Evolutionary conservation across 208 protist genomes (phyloP), one percentile per base, ranked within the genome.

Genomic region (Trypanosoma rangeli): DNA sequence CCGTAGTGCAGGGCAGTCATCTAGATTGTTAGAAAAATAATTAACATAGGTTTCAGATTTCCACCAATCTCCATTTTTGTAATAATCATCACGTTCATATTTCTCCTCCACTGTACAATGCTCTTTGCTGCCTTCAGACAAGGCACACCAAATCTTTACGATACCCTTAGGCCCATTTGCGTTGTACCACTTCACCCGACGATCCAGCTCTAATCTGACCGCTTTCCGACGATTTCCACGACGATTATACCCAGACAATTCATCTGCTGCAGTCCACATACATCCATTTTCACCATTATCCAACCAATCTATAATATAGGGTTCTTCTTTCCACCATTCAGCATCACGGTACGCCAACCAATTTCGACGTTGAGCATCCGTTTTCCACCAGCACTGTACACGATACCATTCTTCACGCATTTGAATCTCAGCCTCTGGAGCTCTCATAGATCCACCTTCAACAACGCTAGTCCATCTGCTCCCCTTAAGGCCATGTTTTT

Each of bases 31-130:
- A 20, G 42, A 35, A 53, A 81, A 22, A 28, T 33, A 52, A 20
- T 71, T 59, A 29, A 67, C 60, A 57, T 70, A 63, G 12, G 67
- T 69, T 33, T 81, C 76, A 18, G 68, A 70, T 31, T 79, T 81
- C 76, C 76, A 81, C 76, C 76, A 81, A 64, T 81, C 76, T 53
- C 76, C 76, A 66, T 81, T 81, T 52, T 75, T 77, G 56, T 70
- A 81, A 57, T 77, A 81, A 39, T 81, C 76, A 46, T 81, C 76
- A 46, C 76, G 70, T 35, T 74, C 76, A 57, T 68, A 71, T 52
- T 78, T 81, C 52, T 81, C 76, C 33, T 74, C 70, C 15, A 81
- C 54, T 53, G 69, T 78, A 50, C 76, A 81, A 13, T 64, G 70
- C 26, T 81, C 76, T 49, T 66, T 64, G 26, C 50, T 55, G 15